Conservation (phyloP, 495 filamentous ascomycete species). For the Penicillium bovifimosum region DNA sequence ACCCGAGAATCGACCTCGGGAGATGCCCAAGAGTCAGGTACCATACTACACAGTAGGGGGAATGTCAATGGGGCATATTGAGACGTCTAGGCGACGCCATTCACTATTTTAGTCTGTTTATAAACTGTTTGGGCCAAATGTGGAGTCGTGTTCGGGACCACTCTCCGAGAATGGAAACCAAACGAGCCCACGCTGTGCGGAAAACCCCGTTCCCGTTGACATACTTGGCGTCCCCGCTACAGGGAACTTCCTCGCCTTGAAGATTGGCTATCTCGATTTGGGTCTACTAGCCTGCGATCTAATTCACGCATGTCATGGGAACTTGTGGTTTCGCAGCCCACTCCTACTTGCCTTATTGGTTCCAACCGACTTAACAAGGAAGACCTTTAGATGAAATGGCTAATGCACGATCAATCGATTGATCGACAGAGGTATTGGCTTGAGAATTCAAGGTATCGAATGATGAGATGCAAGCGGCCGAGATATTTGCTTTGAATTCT, state of each 20-base stretch:
- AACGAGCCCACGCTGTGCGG: slow-evolving; percentile 1
- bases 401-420: slow-evolving; percentile 2
- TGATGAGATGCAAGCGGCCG: slow-evolving; percentile 12
- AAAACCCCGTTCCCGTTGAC: slow-evolving; percentile 6
- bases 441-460: slow-evolving; percentile 5
- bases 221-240: slow-evolving; percentile 10
- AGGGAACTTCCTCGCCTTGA: background rate
- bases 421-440: slow-evolving; percentile 7
- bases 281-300: background rate
- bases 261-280: background rate
- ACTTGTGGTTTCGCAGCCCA: background rate
- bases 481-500: background rate
- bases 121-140: background rate
- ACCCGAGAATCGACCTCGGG: background rate
- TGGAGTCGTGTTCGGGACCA: slow-evolving; percentile 10
- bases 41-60: background rate
- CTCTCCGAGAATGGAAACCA: slow-evolving; percentile 5
- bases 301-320: slow-evolving; percentile 3
- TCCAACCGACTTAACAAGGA: background rate
- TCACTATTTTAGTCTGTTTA: too few species aligned
- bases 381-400: background rate
- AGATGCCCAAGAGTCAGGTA: background rate
- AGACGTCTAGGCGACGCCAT: too few species aligned
- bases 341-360: background rate
- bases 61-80: background rate